Conservation (phyloP, 352 stramenopile species). For the Phytophthora brassicae region DNA sequence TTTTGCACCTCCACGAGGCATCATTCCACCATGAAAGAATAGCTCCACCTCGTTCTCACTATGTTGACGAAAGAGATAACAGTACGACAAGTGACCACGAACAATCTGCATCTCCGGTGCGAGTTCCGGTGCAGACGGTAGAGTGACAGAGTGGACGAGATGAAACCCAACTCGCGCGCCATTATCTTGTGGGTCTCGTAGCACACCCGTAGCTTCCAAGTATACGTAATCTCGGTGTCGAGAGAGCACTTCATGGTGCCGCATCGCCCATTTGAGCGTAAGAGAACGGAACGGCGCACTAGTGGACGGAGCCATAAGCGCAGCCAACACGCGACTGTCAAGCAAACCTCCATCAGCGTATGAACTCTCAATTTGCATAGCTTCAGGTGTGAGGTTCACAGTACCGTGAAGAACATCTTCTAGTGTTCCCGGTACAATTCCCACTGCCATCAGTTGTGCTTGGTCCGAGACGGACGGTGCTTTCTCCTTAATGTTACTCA, state of each 20-base stretch:
- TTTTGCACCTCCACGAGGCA: constrained; percentile 50
- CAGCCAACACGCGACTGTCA: constrained; percentile 55
- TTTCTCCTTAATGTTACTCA: constrained; percentile 19
- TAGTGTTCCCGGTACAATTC: constrained; percentile 33
- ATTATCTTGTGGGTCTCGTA: constrained; percentile 38
- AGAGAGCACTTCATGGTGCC: constrained; percentile 53
- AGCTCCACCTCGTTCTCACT: constrained; percentile 45
- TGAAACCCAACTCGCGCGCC: constrained; percentile 56
- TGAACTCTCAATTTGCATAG: constrained; percentile 62
- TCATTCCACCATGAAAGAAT: constrained; percentile 54
- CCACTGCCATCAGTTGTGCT: constrained; percentile 49
- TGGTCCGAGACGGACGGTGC: constrained; percentile 14
- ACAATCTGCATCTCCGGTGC: constrained; percentile 70
- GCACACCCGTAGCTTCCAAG: constrained; percentile 59
- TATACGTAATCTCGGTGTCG: constrained; percentile 72
- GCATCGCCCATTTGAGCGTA: constrained; percentile 67
- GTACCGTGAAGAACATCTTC: constrained; percentile 58
- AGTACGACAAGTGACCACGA: constrained; percentile 56
- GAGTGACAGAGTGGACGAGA: constrained; percentile 57
- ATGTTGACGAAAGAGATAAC: constrained; percentile 48
- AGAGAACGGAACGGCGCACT: constrained; percentile 59
- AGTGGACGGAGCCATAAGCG: constrained; percentile 42
- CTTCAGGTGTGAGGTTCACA: constrained; percentile 57
- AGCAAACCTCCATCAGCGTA: constrained; percentile 48
- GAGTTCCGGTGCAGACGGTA: constrained; percentile 52